Base-by-base conservation (phyloP, 805 yeast species). In the Wickerhamomyces alni region DNA sequence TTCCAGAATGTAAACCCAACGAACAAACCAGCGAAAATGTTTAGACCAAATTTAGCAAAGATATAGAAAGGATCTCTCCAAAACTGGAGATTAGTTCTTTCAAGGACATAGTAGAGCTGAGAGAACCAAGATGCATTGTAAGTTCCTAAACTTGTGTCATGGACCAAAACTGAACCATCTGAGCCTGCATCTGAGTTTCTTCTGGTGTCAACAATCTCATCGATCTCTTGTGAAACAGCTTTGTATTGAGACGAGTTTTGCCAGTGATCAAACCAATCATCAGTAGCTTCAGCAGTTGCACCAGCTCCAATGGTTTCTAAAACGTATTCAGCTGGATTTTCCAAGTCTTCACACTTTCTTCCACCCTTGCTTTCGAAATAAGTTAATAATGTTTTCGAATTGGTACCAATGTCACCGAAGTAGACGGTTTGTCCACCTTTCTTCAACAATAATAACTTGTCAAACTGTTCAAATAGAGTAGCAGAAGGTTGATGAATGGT, bases 241-340 rank as follows among this genome's bases (percentile, higher is more conserved):
- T 19, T 15, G 25, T 13, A 50, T 49, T 72, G 72, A 17, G 51
- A 64, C 39, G 67, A 74, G 16, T 58, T 58, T 5, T 38, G 47
- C 89, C 89, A 65, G 38, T 41, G 22, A 7, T 37, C 34, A 30
- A 47, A 19, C 61, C 61, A 55, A 33, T 42, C 35, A 16, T 62
- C 66, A 12, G 60, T 57, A 8, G 65, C 70, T 21, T 59, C 47
- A 3, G 82, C 77, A 25, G 82, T 77, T 7, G 86, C 84, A 47
- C 86, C 87, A 17, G 86, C 85, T 25, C 86, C 85, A 55, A 82
- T 78, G n/a, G 71, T 74, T 42, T 78, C 81, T 42, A 80, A 62
- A 56, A 80, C 72, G 61, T 79, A 80, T 56, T 80, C 87, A 17
- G 87, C 87, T 2, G 87, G 86, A 47, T 80, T 80, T 36, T 75